phyloP scores from a whole-genome alignment of 1,284 basidiomycete genomes.

The Leccinum insolens region DNA sequence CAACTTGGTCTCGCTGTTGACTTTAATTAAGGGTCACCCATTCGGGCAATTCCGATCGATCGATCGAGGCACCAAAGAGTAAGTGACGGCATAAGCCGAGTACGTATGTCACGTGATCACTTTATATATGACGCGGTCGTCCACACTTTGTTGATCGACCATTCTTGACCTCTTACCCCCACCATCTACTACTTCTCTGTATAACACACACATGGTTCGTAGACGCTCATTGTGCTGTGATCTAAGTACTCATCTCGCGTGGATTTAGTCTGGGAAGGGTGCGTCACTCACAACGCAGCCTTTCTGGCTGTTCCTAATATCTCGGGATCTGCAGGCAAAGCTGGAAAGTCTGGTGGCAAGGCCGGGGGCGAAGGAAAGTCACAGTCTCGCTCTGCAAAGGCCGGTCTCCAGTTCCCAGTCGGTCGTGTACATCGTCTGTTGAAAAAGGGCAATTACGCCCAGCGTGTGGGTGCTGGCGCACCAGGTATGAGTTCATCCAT shows the following conservation, averaged over 20 bases:
- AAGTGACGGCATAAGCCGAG: neutral
- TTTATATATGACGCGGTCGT: constrained; percentile 37
- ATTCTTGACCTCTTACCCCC: constrained; percentile 46
- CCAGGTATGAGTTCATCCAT: constrained; percentile 55
- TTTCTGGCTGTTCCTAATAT: constrained; percentile 12
- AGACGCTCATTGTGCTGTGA: neutral
- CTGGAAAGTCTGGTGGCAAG: constrained; percentile 66
- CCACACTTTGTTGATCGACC: constrained; percentile 42
- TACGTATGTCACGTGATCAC: constrained; percentile 46
- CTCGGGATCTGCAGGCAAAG: constrained; percentile 43
- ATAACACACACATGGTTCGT: constrained; percentile 42
- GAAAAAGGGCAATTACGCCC: constrained; percentile 85
- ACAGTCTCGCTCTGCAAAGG: constrained; percentile 79
- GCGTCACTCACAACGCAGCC: constrained; percentile 12
- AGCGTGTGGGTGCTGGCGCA: constrained; percentile 79
- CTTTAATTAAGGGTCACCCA: neutral
- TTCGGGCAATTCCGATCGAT: neutral
- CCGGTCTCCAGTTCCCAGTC: constrained; percentile 80
- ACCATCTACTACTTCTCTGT: constrained; percentile 38
- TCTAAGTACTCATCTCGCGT: constrained; percentile 13
- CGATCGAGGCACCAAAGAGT: neutral
- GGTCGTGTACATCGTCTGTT: constrained; percentile 92
- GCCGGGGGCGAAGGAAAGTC: constrained; percentile 57
- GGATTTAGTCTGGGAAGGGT: constrained; percentile 54
- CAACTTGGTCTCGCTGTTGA: too few species aligned